Conservation (phyloP, 1,284 basidiomycete species). For the Sporisorium sorghi region DNA sequence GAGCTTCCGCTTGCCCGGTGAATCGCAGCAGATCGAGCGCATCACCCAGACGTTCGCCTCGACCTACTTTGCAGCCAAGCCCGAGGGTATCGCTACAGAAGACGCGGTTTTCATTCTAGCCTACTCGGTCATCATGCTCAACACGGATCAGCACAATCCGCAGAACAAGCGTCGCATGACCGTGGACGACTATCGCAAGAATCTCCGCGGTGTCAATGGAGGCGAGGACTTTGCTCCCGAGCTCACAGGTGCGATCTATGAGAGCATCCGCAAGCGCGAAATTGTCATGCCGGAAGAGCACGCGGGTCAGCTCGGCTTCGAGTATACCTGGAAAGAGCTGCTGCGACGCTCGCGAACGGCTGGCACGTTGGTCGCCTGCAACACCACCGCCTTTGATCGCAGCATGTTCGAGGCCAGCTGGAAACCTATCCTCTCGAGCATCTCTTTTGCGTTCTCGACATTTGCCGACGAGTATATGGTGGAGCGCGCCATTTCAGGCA, state of each 20-base stretch:
- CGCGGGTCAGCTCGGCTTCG: constrained; percentile 94
- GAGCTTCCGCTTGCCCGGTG: constrained; percentile 92
- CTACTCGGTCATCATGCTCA: constrained; percentile 97
- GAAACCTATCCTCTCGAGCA: constrained; percentile 84
- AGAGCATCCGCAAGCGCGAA: constrained; percentile 91
- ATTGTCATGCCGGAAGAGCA: constrained; percentile 99
- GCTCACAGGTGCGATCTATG: constrained; percentile 89
- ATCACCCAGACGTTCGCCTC: constrained; percentile 96
- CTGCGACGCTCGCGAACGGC: constrained; percentile 83
- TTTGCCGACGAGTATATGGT: constrained; percentile 97
- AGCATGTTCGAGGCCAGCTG: constrained; percentile 93
- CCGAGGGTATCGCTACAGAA: constrained; percentile 89
- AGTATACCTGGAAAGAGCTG: constrained; percentile 98
- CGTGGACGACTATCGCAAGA: constrained; percentile 91
- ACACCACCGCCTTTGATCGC: constrained; percentile 83
- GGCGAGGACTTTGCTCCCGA: constrained; percentile 84
- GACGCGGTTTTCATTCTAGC: constrained; percentile 95
- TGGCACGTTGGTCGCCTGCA: constrained; percentile 83
- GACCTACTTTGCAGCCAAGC: constrained; percentile 85
- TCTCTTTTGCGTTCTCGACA: constrained; percentile 79
- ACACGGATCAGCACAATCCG: constrained; percentile 97
- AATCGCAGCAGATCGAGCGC: constrained; percentile 90
- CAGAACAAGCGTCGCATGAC: constrained; percentile 98
- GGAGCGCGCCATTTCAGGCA: constrained; percentile 91
- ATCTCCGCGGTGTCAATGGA: constrained; percentile 92